Evolutionary conservation across 2,329 filamentous ascomycete genomes (phyloP).

Genomic region (Colletotrichum lentis): DNA sequence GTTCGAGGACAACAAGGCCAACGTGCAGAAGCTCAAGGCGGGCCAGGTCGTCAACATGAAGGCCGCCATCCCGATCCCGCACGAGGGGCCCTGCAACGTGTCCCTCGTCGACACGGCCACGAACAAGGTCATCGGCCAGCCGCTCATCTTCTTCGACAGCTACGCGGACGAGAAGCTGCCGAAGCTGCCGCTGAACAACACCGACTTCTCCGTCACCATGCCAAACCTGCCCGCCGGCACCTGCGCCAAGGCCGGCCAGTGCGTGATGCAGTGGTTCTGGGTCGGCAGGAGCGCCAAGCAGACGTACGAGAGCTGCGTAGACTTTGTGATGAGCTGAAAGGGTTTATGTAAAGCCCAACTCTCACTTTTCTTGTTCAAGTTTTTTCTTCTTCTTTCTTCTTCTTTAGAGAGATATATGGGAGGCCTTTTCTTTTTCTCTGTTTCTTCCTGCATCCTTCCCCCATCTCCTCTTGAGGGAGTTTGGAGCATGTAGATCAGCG

Average conservation of each 20-base stretch:
- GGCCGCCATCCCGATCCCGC: slow-evolving; percentile 54
- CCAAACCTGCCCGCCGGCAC: slow-evolving; percentile 44
- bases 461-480: not conserved
- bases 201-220: slow-evolving; percentile 53
- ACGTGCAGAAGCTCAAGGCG: slow-evolving; percentile 53
- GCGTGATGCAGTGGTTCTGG: slow-evolving; percentile 58
- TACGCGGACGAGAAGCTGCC: slow-evolving; percentile 59
- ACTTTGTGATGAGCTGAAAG: slow-evolving; percentile 43
- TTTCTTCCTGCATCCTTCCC: no score
- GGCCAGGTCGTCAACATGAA: slow-evolving; percentile 56
- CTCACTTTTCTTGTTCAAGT: no score
- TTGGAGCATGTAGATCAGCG: slow-evolving; percentile 17
- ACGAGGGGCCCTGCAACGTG: slow-evolving; percentile 61
- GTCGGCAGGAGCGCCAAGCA: slow-evolving; percentile 49
- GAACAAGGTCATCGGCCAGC: slow-evolving; percentile 60
- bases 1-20: slow-evolving; percentile 55
- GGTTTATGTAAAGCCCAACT: not conserved
- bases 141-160: slow-evolving; percentile 62
- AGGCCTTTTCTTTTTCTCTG: not conserved
- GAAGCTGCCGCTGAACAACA: slow-evolving; percentile 53
- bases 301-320: slow-evolving; percentile 52
- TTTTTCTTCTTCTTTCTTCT: no score
- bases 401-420: slow-evolving; percentile 1
- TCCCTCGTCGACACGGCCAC: slow-evolving; percentile 63
- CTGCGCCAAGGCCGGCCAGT: slow-evolving; percentile 46